Percentiles rank a stretch among this genome's conserved stretches.
phyloP scores from a whole-genome alignment of 495 filamentous ascomycete genomes.

The Tuber brumale region DNA sequence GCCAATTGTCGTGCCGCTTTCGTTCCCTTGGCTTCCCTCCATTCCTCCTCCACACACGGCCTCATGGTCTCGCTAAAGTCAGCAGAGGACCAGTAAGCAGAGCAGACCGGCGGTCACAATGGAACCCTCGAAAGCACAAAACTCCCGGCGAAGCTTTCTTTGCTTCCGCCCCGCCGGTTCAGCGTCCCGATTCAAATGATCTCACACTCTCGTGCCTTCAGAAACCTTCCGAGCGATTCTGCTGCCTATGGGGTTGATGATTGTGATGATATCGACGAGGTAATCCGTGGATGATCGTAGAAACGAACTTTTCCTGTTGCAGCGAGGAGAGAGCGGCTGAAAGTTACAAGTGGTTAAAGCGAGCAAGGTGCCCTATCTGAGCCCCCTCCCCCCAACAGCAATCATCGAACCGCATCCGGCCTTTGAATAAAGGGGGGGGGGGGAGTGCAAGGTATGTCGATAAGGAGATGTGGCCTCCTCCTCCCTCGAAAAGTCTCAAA shows the following conservation, averaged over 20 bases:
- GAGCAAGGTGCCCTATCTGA: not conserved
- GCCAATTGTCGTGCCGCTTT: constrained; percentile 1
- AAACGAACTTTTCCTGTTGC: not conserved
- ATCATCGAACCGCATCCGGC: constrained; percentile 2
- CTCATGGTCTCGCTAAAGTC: not conserved
- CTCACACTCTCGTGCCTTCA: not conserved
- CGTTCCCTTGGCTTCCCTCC: not conserved
- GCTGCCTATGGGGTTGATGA: not conserved
- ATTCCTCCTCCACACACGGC: not conserved
- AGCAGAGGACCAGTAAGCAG: not conserved
- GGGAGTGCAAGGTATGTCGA: not conserved
- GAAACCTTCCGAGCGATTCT: not conserved
- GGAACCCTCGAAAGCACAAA: not conserved
- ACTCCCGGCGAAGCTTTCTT: not conserved
- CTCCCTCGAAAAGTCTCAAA: not conserved
- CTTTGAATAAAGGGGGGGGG: not conserved
- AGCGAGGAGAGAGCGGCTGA: not conserved
- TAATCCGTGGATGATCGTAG: not conserved
- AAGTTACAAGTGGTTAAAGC: not conserved
- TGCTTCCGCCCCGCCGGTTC: not conserved
- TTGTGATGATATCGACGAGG: not conserved
- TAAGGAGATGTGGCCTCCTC: not conserved
- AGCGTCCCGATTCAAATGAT: not conserved
- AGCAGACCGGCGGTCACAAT: not conserved
- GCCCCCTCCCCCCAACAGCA: not conserved